A percentile compares a stretch with the other conserved stretches of the same genome.
These are phyloP conservation scores for Barbatosphaeria neglecta DNA, from an alignment of 495 filamentous ascomycete species.

Conservation along the genomic window DNA sequence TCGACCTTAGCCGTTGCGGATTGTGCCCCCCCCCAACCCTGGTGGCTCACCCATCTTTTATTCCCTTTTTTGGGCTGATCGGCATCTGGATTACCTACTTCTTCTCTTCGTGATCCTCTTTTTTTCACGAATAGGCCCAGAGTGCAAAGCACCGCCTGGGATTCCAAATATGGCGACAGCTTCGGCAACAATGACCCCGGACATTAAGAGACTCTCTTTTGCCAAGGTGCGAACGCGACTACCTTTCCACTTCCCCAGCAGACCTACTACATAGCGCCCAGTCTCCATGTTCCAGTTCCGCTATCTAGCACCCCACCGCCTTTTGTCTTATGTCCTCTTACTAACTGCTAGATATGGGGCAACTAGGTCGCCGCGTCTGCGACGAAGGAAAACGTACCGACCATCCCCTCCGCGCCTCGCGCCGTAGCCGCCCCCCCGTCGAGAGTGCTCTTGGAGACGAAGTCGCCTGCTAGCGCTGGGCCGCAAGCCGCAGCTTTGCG, in stretches of 20 bases:
- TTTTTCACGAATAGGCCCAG: neutral
- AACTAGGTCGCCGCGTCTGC: slow-evolving; percentile 43
- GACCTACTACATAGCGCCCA: too few species aligned
- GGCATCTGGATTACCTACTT: neutral
- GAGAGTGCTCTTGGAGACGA: slow-evolving; percentile 15
- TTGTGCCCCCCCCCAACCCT: neutral
- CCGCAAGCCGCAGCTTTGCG: slow-evolving; percentile 1
- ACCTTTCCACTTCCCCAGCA: too few species aligned
- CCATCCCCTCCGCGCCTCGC: neutral
- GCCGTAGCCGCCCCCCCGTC: slow-evolving; percentile 10
- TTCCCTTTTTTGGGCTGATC: neutral
- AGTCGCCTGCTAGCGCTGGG: slow-evolving; percentile 4
- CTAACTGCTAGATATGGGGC: too few species aligned
- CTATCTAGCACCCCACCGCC: too few species aligned
- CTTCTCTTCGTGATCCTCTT: slow-evolving; percentile 2
- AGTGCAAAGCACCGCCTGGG: neutral
- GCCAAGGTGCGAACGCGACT: slow-evolving; percentile 34
- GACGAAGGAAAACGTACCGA: slow-evolving; percentile 29
- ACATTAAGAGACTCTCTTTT: slow-evolving; percentile 38
- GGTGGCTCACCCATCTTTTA: neutral
- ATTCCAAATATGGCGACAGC: slow-evolving; percentile 16
- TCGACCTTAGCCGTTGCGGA: neutral
- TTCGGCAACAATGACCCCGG: slow-evolving; percentile 33
- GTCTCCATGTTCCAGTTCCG: too few species aligned
- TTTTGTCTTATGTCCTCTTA: too few species aligned